These are phyloP conservation scores for Aspergillus bridgeri DNA, from an alignment of 495 filamentous ascomycete species.

Conservation along the genomic window DNA sequence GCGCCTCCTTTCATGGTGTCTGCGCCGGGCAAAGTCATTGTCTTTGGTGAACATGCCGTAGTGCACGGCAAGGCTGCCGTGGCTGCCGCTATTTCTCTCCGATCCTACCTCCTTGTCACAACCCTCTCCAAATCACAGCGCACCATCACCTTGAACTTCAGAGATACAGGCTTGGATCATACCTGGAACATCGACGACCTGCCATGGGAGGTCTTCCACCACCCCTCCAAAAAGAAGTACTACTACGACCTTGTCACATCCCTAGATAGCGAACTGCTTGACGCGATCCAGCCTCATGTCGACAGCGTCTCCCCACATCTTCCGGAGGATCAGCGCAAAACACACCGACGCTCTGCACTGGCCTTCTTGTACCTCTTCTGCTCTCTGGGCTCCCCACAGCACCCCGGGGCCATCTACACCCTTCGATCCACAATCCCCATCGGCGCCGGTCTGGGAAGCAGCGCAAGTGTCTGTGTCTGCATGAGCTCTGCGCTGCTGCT, in stretches of 20 bases:
- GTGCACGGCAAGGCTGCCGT: slow-evolving; percentile 96
- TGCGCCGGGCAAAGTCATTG: slow-evolving; percentile 94
- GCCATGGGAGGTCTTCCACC: slow-evolving; percentile 78
- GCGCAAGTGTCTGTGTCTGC: slow-evolving; percentile 88
- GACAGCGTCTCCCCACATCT: slow-evolving; percentile 60
- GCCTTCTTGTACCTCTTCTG: slow-evolving; percentile 92
- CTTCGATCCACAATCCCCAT: slow-evolving; percentile 93
- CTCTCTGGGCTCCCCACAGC: slow-evolving; percentile 73
- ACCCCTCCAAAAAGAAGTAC: slow-evolving; percentile 80
- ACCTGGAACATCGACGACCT: slow-evolving; percentile 88
- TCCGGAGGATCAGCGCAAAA: slow-evolving; percentile 65
- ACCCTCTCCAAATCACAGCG: slow-evolving; percentile 81
- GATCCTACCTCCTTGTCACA: slow-evolving; percentile 92
- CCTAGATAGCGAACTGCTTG: slow-evolving; percentile 78
- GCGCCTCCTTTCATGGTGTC: slow-evolving; percentile 96
- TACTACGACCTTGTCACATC: slow-evolving; percentile 84
- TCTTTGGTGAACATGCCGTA: slow-evolving; percentile 94
- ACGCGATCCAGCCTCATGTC: slow-evolving; percentile 73
- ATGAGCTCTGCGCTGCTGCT: slow-evolving; percentile 80
- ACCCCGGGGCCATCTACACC: slow-evolving; percentile 80
- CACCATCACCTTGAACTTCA: slow-evolving; percentile 80
- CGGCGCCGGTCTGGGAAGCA: slow-evolving; percentile 86
- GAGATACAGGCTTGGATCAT: slow-evolving; percentile 81
- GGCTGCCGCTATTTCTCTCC: slow-evolving; percentile 87
- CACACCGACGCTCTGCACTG: slow-evolving; percentile 73